Conservation (phyloP, 106 monocot species). For the Vanilla planifolia region DNA sequence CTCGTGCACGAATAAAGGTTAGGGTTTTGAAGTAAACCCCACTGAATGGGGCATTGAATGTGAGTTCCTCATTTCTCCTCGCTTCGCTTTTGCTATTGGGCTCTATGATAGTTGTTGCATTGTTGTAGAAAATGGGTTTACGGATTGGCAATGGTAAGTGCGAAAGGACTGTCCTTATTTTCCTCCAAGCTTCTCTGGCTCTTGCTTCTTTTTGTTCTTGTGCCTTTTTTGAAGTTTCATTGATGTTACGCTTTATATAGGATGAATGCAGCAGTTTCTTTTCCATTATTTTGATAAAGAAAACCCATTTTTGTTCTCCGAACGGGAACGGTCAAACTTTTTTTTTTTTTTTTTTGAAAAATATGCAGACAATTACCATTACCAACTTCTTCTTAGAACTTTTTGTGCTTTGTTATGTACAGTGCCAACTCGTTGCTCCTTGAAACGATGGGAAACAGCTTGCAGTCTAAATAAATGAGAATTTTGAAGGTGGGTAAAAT, state of each 20-base stretch:
- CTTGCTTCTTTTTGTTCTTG: neutral
- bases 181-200: too few relatives aligned
- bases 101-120: neutral
- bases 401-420: neutral
- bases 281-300: too few relatives aligned
- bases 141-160: too few relatives aligned
- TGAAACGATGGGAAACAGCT: neutral
- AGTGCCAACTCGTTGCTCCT: neutral
- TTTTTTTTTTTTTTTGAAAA: neutral
- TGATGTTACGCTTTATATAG: neutral
- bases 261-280: too few relatives aligned
- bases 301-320: neutral
- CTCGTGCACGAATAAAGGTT: neutral
- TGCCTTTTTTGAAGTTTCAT: neutral
- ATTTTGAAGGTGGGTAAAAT: conserved; percentile 18
- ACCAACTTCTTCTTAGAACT: neutral
- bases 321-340: too few relatives aligned
- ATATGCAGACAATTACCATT: neutral
- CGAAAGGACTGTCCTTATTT: neutral
- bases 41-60: neutral
- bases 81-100: too few relatives aligned
- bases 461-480: neutral
- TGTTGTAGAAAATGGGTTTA: neutral
- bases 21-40: conserved; percentile 5
- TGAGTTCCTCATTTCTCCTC: neutral